A percentile compares a stretch with the other conserved stretches of the same genome.
Evolutionary conservation across 768 basidiomycete genomes (phyloP).

Genomic region (Rhodotorula kratochvilovae): DNA sequence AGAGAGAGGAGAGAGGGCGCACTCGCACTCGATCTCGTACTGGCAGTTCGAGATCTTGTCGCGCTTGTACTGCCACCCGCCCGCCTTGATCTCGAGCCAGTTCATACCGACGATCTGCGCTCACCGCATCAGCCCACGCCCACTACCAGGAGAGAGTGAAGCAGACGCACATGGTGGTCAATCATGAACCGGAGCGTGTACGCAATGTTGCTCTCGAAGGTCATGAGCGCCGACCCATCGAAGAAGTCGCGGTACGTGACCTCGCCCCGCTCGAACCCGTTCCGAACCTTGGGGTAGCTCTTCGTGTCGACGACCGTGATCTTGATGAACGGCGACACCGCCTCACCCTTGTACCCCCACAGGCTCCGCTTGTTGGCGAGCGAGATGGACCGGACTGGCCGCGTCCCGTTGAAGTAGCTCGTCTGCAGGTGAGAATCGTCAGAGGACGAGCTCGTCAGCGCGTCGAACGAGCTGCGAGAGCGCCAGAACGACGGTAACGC

Average conservation of each 20-base stretch:
- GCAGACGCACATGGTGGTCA: slow-evolving; percentile 70
- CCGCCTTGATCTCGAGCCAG: slow-evolving; percentile 89
- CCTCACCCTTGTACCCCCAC: slow-evolving; percentile 85
- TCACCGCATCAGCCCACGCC: slow-evolving; percentile 5
- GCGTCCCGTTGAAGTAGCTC: slow-evolving; percentile 29
- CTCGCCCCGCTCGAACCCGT: slow-evolving; percentile 79
- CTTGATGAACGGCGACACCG: slow-evolving; percentile 74
- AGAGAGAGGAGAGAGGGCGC: not conserved
- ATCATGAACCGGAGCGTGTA: slow-evolving; percentile 96
- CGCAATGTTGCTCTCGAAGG: slow-evolving; percentile 90
- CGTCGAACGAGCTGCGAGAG: not conserved
- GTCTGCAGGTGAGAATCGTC: not conserved
- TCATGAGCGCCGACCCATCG: slow-evolving; percentile 54
- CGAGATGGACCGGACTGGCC: slow-evolving; percentile 35
- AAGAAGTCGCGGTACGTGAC: slow-evolving; percentile 61
- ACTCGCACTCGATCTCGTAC: slow-evolving; percentile 77
- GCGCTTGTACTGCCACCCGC: slow-evolving; percentile 64
- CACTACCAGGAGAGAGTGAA: not conserved
- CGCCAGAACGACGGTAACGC: slow-evolving; percentile 41
- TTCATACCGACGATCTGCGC: slow-evolving; percentile 92
- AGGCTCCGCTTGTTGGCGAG: slow-evolving; percentile 53
- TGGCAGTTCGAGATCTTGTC: slow-evolving; percentile 77
- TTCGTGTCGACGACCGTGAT: slow-evolving; percentile 69
- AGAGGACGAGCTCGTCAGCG: not conserved
- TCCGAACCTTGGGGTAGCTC: slow-evolving; percentile 80